Evolutionary conservation across 2,329 filamentous ascomycete species (phyloP), one percentile per base, ranked within the genome.

Genomic region (Pseudocercospora eumusae): DNA sequence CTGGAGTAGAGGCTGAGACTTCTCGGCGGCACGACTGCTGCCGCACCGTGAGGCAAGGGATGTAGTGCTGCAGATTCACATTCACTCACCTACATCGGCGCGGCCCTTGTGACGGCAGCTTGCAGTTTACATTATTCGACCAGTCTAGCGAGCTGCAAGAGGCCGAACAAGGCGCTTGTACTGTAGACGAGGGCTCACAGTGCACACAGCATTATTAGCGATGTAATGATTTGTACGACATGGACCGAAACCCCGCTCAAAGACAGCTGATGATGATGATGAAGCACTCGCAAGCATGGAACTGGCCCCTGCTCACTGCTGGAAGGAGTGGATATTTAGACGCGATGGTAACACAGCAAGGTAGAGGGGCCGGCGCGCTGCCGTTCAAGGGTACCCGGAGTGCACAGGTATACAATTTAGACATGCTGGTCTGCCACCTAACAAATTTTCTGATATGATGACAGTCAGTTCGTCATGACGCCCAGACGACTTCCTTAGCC

Each of bases 381-480:
- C 47, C 47, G 47, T 52, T n/a, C 47, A 28, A 27, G 47, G 47
- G 47, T 28, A 28, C 44, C 44, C 13, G 44, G 18, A 25, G 18
- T 13, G 44, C 23, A 47, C 44, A 47, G 44, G 23, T 21, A 47
- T 25, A 11, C 25, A 4, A 11, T 52, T 52, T 27, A 28, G 10
- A 25, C 47, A 25, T 15, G 47, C 20, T 25, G 23, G 47, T 25
- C 20, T 52, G 47, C 47, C 23, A 25, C 15, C 47, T 52, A 52
- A n/a, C n/a, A n/a, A n/a, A n/a, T n/a, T 18, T 52, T 28, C 47
- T 18, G 15, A 28, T 27, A 28, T 25, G 21, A n/a, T n/a, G n/a
- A n/a, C n/a, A n/a, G n/a, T n/a, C 47, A 52, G 23, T 52, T 52
- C 47, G 47, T 52, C 47, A 52, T 52, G 47, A 52, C 47, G 15